These are phyloP conservation scores for Xylariaceae sp. DNA, from an alignment of 2,329 filamentous ascomycete genomes.

Conservation along the genomic window DNA sequence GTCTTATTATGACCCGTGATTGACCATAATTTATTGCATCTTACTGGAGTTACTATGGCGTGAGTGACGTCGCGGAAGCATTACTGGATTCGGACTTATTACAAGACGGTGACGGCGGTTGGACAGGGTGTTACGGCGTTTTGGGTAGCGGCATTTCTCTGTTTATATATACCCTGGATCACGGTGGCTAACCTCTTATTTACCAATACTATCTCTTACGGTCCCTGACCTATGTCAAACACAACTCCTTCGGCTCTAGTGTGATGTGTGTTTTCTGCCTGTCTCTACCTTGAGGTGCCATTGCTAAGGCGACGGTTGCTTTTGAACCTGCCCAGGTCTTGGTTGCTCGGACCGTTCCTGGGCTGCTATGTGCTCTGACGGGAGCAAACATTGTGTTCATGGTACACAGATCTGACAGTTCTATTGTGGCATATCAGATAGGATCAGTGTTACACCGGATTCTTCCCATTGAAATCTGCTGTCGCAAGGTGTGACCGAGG, in stretches of 20 bases:
- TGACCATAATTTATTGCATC: conserved; percentile 16
- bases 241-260: conserved; percentile 8
- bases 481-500: background rate
- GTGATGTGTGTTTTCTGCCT: too few relatives aligned
- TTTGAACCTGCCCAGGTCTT: too few relatives aligned
- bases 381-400: too few relatives aligned
- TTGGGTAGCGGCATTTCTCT: conserved; percentile 13
- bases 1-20: conserved; percentile 23
- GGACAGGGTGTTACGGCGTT: conserved; percentile 2
- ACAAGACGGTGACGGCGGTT: too few relatives aligned
- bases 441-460: too few relatives aligned
- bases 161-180: conserved; percentile 14
- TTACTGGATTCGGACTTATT: conserved; percentile 4
- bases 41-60: conserved; percentile 20
- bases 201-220: conserved; percentile 5
- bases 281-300: too few relatives aligned
- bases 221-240: conserved; percentile 1
- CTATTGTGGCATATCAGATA: too few relatives aligned
- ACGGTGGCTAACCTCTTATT: conserved; percentile 8
- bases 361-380: too few relatives aligned
- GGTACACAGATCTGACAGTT: too few relatives aligned
- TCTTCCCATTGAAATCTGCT: too few relatives aligned
- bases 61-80: background rate
- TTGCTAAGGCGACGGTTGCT: too few relatives aligned
- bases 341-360: too few relatives aligned